Base-by-base conservation (phyloP, 2,329 filamentous ascomycete genomes). In the Neurospora sp. region DNA sequence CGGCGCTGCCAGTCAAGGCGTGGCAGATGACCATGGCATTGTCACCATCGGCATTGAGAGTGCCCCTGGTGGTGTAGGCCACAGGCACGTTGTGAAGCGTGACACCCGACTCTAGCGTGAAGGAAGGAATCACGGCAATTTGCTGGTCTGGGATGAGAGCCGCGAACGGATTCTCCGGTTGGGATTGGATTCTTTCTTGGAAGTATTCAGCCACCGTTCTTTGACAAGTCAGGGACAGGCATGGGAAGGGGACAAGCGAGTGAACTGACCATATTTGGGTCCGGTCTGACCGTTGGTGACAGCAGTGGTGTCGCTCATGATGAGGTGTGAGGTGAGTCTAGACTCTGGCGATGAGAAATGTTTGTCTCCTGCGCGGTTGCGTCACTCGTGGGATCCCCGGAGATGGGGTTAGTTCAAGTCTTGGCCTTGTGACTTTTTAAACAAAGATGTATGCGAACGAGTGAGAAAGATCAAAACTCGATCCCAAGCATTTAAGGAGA, bases 81-180 rank as follows among this genome's bases (percentile, higher is more conserved):
- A 91, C 83, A 1, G 89, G 89, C 17, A 90, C 84, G 87, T 98
- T 96, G 75, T 86, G 83, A 23, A 99, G 85, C 0, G 87, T 91
- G 33, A 91, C 93, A 67, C 96, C 96, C 1, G 94, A 98, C 80
- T 99, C 96, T 74, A 99, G 91, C 9, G 91, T 93, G 80, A 97
- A 97, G 36, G 90, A 90, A 1, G 96, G 95, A 69, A 99, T 88
- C 72, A 96, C 88, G 70, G 91, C 93, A 77, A 97, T 91, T 69
- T 91, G 86, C 82, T 98, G 96, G 76, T 97, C 91, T 68, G 93
- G 90, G 68, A 99, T 97, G 77, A 98, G 85, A 73, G 86, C 82
- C 72, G 92, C 89, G 79, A 94, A 98, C 38, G 94, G 95, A 82
- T 98, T 99, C 83, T 97, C 95, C 77, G 92, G 89, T 81, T 97